These are phyloP conservation scores for Prunus persica DNA, from an alignment of 306 rosid species.

Conservation along the genomic window DNA sequence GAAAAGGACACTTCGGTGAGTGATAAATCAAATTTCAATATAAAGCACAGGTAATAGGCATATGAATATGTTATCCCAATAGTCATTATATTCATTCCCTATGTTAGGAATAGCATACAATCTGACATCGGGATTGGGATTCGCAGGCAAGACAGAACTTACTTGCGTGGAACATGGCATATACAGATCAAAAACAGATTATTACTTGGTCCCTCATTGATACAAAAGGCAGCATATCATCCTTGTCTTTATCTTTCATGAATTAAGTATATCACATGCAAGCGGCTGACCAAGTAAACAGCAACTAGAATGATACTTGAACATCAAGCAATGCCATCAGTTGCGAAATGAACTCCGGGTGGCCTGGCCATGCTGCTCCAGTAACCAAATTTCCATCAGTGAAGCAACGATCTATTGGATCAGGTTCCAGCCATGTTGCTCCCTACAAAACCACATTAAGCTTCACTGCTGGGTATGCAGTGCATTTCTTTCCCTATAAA, in stretches of 20 bases:
- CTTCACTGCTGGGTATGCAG: constrained; percentile 84
- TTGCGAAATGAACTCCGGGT: constrained; percentile 80
- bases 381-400: constrained; percentile 81
- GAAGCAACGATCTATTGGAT: constrained; percentile 82
- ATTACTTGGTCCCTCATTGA: not conserved
- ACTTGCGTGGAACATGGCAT: no score
- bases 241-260: not conserved
- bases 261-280: not conserved
- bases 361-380: constrained; percentile 87
- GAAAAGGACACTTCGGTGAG: no score
- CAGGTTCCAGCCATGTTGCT: constrained; percentile 84
- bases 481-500: constrained; percentile 76
- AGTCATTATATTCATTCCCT: no score
- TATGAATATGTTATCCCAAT: no score
- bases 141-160: no score
- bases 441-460: constrained; percentile 63
- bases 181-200: not conserved
- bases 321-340: constrained; percentile 65
- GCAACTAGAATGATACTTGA: constrained; percentile 47
- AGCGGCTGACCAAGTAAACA: not conserved
- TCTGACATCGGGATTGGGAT: no score
- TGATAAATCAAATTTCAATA: no score
- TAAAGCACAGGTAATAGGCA: no score
- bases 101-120: no score
- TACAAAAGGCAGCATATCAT: not conserved